These are phyloP conservation scores for Carnegiea gigantea DNA, from an alignment of 179 eudicot species.

Conservation along the genomic window DNA sequence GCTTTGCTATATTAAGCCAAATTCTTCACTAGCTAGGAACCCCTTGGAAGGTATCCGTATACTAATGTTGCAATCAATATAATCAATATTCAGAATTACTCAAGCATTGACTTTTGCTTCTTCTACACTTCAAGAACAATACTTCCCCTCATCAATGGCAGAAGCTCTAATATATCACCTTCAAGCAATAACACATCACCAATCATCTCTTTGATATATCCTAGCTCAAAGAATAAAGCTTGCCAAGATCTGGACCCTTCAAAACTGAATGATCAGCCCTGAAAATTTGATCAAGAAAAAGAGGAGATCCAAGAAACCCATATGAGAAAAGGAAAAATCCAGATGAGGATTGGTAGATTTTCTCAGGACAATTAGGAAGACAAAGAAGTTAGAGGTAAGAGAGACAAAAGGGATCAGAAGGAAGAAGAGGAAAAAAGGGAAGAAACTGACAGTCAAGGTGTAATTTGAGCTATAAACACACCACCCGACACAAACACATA, in stretches of 20 bases:
- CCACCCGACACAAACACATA: constrained; percentile 8
- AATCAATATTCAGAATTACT: neutral
- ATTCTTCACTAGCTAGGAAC: too few relatives aligned
- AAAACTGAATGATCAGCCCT: neutral
- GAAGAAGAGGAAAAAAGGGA: constrained; percentile 25
- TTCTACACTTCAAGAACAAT: constrained; percentile 28
- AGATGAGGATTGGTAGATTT: neutral
- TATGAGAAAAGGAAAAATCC: constrained; percentile 17
- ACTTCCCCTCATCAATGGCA: too few relatives aligned
- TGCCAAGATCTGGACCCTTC: neutral
- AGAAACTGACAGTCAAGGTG: constrained; percentile 31
- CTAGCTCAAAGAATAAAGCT: neutral
- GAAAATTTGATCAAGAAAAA: neutral
- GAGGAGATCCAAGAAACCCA: constrained; percentile 13
- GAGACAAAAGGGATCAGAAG: constrained; percentile 26
- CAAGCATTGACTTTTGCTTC: constrained; percentile 33
- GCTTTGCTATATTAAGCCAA: neutral
- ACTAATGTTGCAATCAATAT: constrained; percentile 3
- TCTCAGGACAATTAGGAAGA: constrained; percentile 19
- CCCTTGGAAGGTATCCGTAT: too few relatives aligned
- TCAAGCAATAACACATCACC: constrained; percentile 16
- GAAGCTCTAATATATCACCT: too few relatives aligned
- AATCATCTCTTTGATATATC: constrained; percentile 15
- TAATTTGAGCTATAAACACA: constrained; percentile 32
- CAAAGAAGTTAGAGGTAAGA: constrained; percentile 22